These are phyloP conservation scores for Ustilago nuda DNA, from an alignment of 1,284 basidiomycete genomes.

Conservation along the genomic window DNA sequence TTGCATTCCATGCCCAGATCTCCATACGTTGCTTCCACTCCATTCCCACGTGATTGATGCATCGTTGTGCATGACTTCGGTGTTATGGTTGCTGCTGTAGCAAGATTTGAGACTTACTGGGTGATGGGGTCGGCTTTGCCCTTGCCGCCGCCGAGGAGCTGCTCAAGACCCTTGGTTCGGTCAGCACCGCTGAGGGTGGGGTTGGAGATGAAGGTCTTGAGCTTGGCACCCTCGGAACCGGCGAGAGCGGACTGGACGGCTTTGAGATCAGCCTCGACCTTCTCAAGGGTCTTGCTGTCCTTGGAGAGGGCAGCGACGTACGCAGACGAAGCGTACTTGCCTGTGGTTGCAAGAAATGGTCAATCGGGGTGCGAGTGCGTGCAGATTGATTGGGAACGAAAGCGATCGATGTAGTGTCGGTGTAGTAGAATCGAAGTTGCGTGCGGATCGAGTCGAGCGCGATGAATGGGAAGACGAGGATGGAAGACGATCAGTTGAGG, in stretches of 20 bases:
- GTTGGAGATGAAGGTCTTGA: constrained; percentile 82
- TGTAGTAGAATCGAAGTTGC: not conserved
- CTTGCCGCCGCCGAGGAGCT: constrained; percentile 73
- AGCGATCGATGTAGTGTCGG: not conserved
- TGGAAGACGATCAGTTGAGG: not conserved
- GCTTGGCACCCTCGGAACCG: constrained; percentile 72
- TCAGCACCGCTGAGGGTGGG: constrained; percentile 87
- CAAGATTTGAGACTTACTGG: constrained; percentile 45
- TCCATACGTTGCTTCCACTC: too few species aligned
- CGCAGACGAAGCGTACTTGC: constrained; percentile 94
- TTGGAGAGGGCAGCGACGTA: constrained; percentile 91
- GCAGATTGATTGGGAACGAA: not conserved
- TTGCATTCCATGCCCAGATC: too few species aligned
- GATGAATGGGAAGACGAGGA: not conserved
- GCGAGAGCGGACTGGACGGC: constrained; percentile 63
- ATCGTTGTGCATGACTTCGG: not conserved
- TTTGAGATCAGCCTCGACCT: constrained; percentile 77
- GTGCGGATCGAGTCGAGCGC: not conserved
- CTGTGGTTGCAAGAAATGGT: constrained; percentile 70
- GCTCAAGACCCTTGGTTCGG: constrained; percentile 77
- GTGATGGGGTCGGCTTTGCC: constrained; percentile 66
- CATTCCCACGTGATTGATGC: not conserved
- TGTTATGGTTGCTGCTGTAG: constrained; percentile 3
- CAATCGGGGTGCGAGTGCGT: not conserved
- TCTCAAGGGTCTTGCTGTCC: constrained; percentile 69